Conservation (phyloP, 2,329 filamentous ascomycete species). For the Colletotrichum abscissum region DNA sequence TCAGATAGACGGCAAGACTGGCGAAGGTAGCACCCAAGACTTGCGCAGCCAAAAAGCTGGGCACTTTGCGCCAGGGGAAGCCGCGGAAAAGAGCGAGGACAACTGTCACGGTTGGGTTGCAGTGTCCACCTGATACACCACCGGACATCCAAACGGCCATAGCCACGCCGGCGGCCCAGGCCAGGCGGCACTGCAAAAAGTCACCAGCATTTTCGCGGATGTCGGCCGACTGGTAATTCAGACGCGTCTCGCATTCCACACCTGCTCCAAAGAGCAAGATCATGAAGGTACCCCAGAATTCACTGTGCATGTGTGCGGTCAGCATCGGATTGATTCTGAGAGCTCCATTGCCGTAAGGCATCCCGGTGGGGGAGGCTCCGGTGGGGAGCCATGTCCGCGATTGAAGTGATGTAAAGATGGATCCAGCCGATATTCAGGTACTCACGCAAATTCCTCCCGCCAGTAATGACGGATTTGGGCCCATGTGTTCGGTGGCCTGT, state of each 20-base stretch:
- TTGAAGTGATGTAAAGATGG: background rate
- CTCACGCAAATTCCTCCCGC: slow-evolving; percentile 32
- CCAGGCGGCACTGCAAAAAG: slow-evolving; percentile 31
- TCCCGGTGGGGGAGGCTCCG: background rate
- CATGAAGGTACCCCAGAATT: slow-evolving; percentile 33
- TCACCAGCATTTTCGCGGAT: slow-evolving; percentile 30
- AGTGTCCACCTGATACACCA: slow-evolving; percentile 44
- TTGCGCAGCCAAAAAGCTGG: slow-evolving; percentile 44
- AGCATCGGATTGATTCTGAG: background rate
- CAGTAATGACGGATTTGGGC: slow-evolving; percentile 24
- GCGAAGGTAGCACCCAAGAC: slow-evolving; percentile 40
- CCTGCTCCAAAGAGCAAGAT: slow-evolving; percentile 33
- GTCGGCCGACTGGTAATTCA: slow-evolving; percentile 16
- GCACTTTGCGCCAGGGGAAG: slow-evolving; percentile 48
- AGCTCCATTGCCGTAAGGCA: background rate
- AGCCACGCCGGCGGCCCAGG: slow-evolving; percentile 28
- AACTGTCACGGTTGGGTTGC: slow-evolving; percentile 50
- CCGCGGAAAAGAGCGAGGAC: slow-evolving; percentile 48
- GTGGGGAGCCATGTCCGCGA: background rate
- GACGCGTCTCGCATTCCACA: slow-evolving; percentile 30
- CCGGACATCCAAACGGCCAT: slow-evolving; percentile 36
- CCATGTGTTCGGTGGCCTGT: slow-evolving; percentile 26
- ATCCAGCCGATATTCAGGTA: background rate
- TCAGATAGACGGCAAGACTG: slow-evolving; percentile 39
- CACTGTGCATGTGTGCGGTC: background rate